Evolutionary conservation across 495 filamentous ascomycete genomes (phyloP), one percentile per base, ranked within the genome.

Genomic region (Astrothelium macrocarpum): DNA sequence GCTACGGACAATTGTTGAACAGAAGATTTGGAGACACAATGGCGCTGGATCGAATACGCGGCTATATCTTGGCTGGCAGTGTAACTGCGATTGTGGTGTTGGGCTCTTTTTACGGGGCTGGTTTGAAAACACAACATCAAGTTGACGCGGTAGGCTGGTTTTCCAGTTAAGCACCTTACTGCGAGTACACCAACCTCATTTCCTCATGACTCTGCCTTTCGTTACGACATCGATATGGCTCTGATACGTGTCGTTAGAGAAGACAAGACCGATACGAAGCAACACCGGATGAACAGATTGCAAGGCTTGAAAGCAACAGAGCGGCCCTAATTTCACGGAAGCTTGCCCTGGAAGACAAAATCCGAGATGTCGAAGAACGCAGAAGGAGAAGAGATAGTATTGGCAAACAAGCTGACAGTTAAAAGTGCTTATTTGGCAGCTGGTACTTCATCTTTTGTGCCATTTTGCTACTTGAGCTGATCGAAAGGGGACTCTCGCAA

Each of bases 41-140:
- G 23, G 25, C 49, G 7, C 9, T 25, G 7, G 49, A 25, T 9
- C n/a, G 16, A 7, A 43, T 74, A 25, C 73, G 72, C 43, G 72
- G 73, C 62, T 63, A 76, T 60, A 64, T 84, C 45, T 70, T 74
- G 60, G 82, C 83, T 1, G 78, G 70, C 18, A 74, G 75, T 11
- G 75, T 84, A 59, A 74, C 82, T 1, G 78, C 77, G 31, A 74
- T 82, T 32, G 80, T 77, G 25, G 71, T 77, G 32, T 76, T 75
- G 0, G 82, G 84, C 53, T 71, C 79, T 0, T 75, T 78, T 62
- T 84, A 84, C 69, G 84, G 84, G 25, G 84, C 84, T 1, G 78
- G 78, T n/a, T 69, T 87, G 32, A 86, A 85, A 73, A 79, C 75
- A 61, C 72, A 72, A 63, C 71, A 78, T 64, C 79, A 85, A 53